Conservation (phyloP, 331 rosid genomes). For the Acacia pycnantha region DNA sequence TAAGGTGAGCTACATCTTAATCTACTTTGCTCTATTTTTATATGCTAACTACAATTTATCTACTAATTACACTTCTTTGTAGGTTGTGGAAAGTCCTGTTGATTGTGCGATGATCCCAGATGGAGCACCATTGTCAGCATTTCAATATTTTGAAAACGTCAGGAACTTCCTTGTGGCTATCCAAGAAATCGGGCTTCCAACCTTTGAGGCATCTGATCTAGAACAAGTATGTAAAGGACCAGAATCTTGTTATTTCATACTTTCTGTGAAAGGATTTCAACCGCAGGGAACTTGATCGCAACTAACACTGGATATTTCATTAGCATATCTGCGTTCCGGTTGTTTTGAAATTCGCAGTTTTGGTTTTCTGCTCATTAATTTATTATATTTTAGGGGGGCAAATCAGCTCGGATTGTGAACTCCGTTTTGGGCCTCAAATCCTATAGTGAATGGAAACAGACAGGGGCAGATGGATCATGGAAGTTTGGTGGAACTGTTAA, state of each 20-base stretch:
- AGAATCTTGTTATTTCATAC: not conserved
- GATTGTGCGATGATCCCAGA: conserved; percentile 83
- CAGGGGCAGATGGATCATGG: conserved; percentile 80
- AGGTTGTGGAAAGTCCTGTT: conserved; percentile 97
- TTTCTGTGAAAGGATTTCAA: not conserved
- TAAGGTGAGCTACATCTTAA: conserved; percentile 55
- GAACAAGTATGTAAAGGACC: conserved; percentile 72
- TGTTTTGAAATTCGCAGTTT: conserved; percentile 9
- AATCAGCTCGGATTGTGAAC: conserved; percentile 83
- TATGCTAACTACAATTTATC: not conserved
- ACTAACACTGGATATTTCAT: not conserved
- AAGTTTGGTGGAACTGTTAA: conserved; percentile 88
- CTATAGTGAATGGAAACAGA: conserved; percentile 79
- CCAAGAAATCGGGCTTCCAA: conserved; percentile 87
- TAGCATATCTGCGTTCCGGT: not conserved
- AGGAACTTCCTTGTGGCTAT: conserved; percentile 90
- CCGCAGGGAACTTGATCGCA: conserved; percentile 18
- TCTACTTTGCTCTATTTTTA: not conserved
- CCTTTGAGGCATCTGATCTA: conserved; percentile 97
- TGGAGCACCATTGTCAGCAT: conserved; percentile 95
- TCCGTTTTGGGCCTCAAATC: conserved; percentile 83
- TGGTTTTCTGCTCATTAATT: conserved; percentile 13
- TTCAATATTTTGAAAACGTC: conserved; percentile 93
- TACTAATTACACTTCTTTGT: conserved; percentile 11
- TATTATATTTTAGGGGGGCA: conserved; percentile 72